Percentiles rank a stretch among this genome's conserved stretches.
Conservation (phyloP, 768 basidiomycete genomes). For the Cantharellus anzutake region DNA sequence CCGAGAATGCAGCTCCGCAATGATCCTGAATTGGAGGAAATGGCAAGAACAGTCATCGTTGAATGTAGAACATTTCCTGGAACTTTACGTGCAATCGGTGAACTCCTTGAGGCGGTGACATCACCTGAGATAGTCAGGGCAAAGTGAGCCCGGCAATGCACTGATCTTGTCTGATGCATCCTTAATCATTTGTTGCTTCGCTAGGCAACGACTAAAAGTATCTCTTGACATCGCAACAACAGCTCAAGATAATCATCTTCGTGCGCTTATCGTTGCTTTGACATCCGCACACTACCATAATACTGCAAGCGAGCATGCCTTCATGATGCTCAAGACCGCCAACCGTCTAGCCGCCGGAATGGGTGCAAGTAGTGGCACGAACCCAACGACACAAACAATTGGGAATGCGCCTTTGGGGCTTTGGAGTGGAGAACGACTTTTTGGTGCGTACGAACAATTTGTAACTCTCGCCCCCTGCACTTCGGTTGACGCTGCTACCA, state of each 20-base stretch:
- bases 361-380: conserved; percentile 25
- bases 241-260: conserved; percentile 52
- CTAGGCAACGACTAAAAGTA: conserved; percentile 36
- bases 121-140: conserved; percentile 34
- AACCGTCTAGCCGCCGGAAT: conserved; percentile 56
- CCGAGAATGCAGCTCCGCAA: neutral
- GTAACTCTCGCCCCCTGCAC: neutral
- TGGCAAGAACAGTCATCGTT: conserved; percentile 9
- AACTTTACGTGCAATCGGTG: conserved; percentile 2
- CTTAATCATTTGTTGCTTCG: conserved; percentile 1
- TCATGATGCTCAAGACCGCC: conserved; percentile 42
- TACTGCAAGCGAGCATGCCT: conserved; percentile 50
- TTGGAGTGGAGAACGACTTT: conserved; percentile 54
- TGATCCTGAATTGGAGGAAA: conserved; percentile 10
- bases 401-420: conserved; percentile 48
- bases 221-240: conserved; percentile 38
- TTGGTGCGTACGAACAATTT: conserved; percentile 25
- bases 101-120: conserved; percentile 6
- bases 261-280: conserved; percentile 48
- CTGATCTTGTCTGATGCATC: conserved; percentile 12
- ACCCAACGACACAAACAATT: conserved; percentile 8
- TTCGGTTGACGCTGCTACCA: neutral
- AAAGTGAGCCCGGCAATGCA: conserved; percentile 25
- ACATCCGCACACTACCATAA: conserved; percentile 52
- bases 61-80: conserved; percentile 2